These are phyloP conservation scores for Populus pruinosa DNA, from an alignment of 345 rosid species.

Conservation along the genomic window DNA sequence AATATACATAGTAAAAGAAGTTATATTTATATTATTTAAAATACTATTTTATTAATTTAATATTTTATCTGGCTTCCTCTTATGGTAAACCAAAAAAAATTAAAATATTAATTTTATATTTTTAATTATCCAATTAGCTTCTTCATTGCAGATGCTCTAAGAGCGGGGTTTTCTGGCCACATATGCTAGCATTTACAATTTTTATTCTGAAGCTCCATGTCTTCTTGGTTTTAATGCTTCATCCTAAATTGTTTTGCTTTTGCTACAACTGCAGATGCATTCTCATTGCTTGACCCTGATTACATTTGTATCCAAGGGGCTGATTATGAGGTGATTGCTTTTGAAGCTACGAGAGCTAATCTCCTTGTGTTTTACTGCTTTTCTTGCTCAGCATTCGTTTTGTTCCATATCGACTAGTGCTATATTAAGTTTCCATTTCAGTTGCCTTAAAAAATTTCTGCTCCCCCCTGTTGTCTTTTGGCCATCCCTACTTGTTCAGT, in stretches of 20 bases:
- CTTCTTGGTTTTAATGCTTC: not conserved
- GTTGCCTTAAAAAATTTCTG: not conserved
- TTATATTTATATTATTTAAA: too few relatives aligned
- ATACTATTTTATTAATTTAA: too few relatives aligned
- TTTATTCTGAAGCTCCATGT: not conserved
- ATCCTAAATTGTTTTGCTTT: slow-evolving; percentile 6
- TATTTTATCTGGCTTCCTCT: too few relatives aligned
- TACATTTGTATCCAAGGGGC: slow-evolving; percentile 60
- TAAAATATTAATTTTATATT: too few relatives aligned
- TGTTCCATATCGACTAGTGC: not conserved
- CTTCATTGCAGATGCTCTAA: too few relatives aligned
- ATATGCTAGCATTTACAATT: not conserved
- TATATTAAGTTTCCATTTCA: not conserved
- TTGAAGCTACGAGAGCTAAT: not conserved
- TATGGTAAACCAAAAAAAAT: too few relatives aligned
- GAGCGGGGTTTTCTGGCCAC: not conserved
- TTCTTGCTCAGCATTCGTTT: not conserved
- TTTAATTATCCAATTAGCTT: too few relatives aligned
- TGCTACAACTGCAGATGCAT: slow-evolving; percentile 48
- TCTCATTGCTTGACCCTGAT: slow-evolving; percentile 51
- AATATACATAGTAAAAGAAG: too few relatives aligned
- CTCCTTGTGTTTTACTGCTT: not conserved
- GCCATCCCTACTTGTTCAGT: not conserved
- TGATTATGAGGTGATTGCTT: slow-evolving; percentile 59
- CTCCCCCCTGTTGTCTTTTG: not conserved